phyloP scores from a whole-genome alignment of 768 basidiomycete genomes.

The Xerocomus brunneocitrinus region DNA sequence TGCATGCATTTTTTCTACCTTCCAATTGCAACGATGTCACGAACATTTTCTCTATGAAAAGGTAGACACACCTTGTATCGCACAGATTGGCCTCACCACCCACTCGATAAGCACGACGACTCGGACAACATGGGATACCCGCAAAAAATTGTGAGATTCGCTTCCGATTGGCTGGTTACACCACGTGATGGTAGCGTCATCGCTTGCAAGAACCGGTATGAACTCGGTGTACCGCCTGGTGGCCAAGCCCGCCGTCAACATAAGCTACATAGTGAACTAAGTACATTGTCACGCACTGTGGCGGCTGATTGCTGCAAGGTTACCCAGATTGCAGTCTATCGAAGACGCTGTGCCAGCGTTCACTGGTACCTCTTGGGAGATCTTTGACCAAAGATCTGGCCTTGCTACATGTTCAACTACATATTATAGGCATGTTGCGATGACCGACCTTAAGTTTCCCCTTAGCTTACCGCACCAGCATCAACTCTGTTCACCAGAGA shows the following conservation, averaged over 20 bases:
- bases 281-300: slow-evolving; percentile 14
- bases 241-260: neutral
- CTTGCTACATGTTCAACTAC: no score
- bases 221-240: no score
- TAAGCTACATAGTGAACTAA: slow-evolving; percentile 10
- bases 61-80: slow-evolving; percentile 5
- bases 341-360: neutral
- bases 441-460: no score
- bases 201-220: neutral
- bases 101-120: neutral
- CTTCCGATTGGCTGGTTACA: slow-evolving; percentile 8
- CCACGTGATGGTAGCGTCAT: slow-evolving; percentile 7
- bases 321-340: neutral
- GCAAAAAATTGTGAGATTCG: slow-evolving; percentile 9
- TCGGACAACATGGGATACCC: neutral
- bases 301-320: neutral
- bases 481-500: slow-evolving; percentile 18
- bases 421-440: no score
- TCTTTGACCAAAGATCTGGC: no score
- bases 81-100: neutral
- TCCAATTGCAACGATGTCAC: neutral
- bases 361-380: neutral
- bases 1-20: slow-evolving; percentile 35
- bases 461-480: neutral
- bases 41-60: neutral